phyloP scores from a whole-genome alignment of 805 yeast genomes.

The Nakazawaea populi region DNA sequence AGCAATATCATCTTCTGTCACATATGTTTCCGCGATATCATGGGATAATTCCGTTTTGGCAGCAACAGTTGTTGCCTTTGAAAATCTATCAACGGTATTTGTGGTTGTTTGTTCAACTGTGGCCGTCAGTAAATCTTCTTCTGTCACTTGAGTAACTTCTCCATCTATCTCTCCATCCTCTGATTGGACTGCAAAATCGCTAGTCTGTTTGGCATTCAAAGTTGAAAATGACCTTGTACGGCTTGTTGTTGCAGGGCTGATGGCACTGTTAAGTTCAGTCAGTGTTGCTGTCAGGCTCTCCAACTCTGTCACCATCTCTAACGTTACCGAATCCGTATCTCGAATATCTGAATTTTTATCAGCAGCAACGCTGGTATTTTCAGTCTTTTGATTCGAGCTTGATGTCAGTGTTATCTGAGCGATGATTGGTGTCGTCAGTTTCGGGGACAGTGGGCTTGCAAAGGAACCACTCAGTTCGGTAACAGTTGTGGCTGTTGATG shows the following conservation, averaged over 20 bases:
- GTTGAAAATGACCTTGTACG: neutral
- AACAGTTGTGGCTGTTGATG: too few species aligned
- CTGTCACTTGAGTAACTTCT: neutral
- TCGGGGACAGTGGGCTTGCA: too few species aligned
- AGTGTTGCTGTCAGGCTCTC: neutral
- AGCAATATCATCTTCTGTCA: neutral
- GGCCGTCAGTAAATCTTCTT: neutral
- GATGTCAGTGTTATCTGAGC: too few species aligned
- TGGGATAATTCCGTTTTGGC: neutral
- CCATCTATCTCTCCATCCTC: neutral
- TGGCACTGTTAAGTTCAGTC: neutral
- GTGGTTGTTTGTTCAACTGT: neutral
- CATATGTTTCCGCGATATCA: neutral
- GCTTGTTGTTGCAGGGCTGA: neutral
- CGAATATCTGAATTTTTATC: too few species aligned
- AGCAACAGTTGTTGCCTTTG: neutral
- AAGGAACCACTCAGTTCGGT: too few species aligned
- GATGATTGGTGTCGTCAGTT: too few species aligned
- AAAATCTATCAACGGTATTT: neutral
- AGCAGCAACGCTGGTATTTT: too few species aligned
- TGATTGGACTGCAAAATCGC: neutral
- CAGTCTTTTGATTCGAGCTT: too few species aligned
- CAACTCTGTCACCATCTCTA: neutral
- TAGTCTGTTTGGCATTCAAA: neutral
- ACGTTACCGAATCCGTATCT: neutral